Base-by-base conservation (phyloP, 257 asterid species). In the Jacaranda mimosifolia region DNA sequence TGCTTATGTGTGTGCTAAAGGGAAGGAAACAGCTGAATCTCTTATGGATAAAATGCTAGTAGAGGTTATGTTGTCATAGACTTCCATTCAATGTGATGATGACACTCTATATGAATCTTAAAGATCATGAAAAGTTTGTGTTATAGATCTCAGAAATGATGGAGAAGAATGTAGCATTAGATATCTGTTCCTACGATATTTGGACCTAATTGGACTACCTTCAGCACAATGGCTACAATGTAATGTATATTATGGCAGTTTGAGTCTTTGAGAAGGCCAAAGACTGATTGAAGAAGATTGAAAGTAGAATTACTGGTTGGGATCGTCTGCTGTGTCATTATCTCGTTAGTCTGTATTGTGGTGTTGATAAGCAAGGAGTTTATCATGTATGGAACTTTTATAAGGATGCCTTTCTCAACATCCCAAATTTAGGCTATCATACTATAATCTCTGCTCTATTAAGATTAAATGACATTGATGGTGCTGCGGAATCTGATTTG, bases 121-220 rank as follows among this genome's bases (percentile, higher is more conserved):
- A 86, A 58, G 93, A 88, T 42, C 86, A 83, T 3, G 90, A 87
- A 45, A 87, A 84, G 84, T 74, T 92, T 11, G 97, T 89, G 75
- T 52, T 86, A 2, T 55, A 89, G 52, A 77, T 92, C 73, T 79
- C 83, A 0, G 98, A 94, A 84, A 85, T 94, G 92, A 82, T 56
- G 89, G 90, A 84, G 79, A 94, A 91, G 77, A 42, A 56, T 19
- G 83, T 92, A 74, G 68, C 85, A 1, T 57, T 89, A 57, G 96
- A 92, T 79, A 53, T 85, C 46, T 92, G 89, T 79, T 82, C 97
- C 17, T 96, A 96, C 81, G 91, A 96, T 77, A 93, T 96, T 49
- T 96, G 97, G 99, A 42, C 95, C 97, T 66, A 90, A 85, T 74
- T 96, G 99, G 99, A 83, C 94, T 62, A 93, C 99, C 6, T 96